Conservation (phyloP, 176 grass and related monocot species). For the Rhynchospora breviuscula region DNA sequence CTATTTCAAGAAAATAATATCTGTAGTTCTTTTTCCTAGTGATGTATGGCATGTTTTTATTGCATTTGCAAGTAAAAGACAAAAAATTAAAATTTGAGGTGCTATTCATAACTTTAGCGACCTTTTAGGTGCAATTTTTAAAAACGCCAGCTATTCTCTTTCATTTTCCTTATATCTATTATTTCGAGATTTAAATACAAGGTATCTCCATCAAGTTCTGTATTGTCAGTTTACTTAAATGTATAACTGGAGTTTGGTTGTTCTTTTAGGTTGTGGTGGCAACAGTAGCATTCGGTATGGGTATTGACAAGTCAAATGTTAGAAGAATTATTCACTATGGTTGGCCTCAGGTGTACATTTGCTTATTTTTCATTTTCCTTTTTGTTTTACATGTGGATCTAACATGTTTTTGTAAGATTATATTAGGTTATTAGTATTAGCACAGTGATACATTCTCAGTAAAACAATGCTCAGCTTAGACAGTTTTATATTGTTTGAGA, state of each 20-base stretch:
- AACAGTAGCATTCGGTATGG: slow-evolving; percentile 99
- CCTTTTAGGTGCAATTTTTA: not conserved
- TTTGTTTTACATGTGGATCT: not conserved
- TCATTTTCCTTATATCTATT: not conserved
- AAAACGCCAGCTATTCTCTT: not conserved
- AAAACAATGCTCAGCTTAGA: not conserved
- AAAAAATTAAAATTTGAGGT: not conserved
- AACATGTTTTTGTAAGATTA: not conserved
- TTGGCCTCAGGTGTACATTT: slow-evolving; percentile 66
- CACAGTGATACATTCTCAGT: not conserved
- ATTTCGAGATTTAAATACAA: not conserved
- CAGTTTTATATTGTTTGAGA: slow-evolving; percentile 25
- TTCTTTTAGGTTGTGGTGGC: slow-evolving; percentile 82
- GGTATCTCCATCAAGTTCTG: not conserved
- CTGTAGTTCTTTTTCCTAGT: not conserved
- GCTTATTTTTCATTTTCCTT: not conserved
- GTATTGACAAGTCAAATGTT: slow-evolving; percentile 94
- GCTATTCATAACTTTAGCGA: not conserved
- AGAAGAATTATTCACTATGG: slow-evolving; percentile 96
- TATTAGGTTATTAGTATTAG: slow-evolving; percentile 15
- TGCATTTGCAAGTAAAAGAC: not conserved
- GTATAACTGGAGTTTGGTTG: slow-evolving; percentile 3
- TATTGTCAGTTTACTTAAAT: slow-evolving; percentile 10
- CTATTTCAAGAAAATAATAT: not conserved
- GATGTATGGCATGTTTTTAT: not conserved